phyloP scores from a whole-genome alignment of 1,284 basidiomycete genomes.

The Golubevia pallescens region DNA sequence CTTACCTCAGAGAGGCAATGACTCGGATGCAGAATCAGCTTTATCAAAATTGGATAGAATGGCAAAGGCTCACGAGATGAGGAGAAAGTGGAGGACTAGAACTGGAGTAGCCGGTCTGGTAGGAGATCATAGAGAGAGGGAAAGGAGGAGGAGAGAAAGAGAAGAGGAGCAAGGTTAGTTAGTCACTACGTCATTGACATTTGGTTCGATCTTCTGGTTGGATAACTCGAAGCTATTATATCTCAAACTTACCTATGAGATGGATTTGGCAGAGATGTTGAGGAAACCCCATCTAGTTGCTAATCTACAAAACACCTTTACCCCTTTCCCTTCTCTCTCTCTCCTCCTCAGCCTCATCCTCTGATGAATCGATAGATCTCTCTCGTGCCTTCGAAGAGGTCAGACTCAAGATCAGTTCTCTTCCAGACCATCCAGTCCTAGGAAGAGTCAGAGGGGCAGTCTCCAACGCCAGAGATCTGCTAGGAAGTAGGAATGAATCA shows the following conservation, averaged over 20 bases:
- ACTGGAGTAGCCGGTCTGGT: slow-evolving; percentile 19
- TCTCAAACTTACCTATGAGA: slow-evolving; percentile 11
- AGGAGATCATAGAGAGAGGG: slow-evolving; percentile 13
- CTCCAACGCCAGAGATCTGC: not conserved
- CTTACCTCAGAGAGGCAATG: slow-evolving; percentile 13
- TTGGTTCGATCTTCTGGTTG: slow-evolving; percentile 17
- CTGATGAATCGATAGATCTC: not conserved
- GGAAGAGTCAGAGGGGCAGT: slow-evolving; percentile 6
- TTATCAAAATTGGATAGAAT: slow-evolving; percentile 32
- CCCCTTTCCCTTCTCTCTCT: not conserved
- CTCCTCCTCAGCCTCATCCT: not conserved
- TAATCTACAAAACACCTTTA: not conserved
- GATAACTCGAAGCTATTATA: no score
- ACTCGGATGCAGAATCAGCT: slow-evolving; percentile 23
- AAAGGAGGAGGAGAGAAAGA: no score
- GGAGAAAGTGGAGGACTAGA: slow-evolving; percentile 23
- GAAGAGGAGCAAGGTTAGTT: not conserved
- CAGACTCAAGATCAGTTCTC: slow-evolving; percentile 30
- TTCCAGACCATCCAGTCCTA: slow-evolving; percentile 32
- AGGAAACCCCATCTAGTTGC: no score
- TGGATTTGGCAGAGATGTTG: not conserved
- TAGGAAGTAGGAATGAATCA: slow-evolving; percentile 15
- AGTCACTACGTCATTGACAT: slow-evolving; percentile 16
- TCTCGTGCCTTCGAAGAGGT: slow-evolving; percentile 21
- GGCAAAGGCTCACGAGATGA: slow-evolving; percentile 21